Evolutionary conservation across 805 yeast species (phyloP).

Genomic region (Hanseniaspora hatyaiensis): DNA sequence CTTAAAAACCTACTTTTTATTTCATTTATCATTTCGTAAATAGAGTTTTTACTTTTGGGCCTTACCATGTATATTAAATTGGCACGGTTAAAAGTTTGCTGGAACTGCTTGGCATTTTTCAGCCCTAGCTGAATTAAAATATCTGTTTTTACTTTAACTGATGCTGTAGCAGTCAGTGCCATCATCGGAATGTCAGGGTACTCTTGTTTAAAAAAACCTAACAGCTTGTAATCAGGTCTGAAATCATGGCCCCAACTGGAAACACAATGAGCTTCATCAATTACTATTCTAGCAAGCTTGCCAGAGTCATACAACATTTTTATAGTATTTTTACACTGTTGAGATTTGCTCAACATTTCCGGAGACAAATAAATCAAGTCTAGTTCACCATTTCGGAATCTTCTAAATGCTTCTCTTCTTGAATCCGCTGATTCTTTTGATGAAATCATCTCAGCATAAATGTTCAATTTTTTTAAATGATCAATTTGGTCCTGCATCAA

Average conservation of each 20-base stretch:
- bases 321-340: constrained; percentile 54
- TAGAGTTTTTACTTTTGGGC: constrained; percentile 44
- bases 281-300: constrained; percentile 70
- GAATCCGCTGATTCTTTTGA: constrained; percentile 60
- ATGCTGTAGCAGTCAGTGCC: constrained; percentile 97
- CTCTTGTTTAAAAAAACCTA: constrained; percentile 56
- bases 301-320: constrained; percentile 42
- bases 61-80: constrained; percentile 71
- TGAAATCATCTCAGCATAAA: constrained; percentile 79
- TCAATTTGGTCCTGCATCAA: constrained; percentile 95
- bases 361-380: constrained; percentile 83
- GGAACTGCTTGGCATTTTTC: constrained; percentile 49
- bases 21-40: constrained; percentile 49
- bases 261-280: constrained; percentile 97
- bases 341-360: constrained; percentile 77
- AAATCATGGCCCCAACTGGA: constrained; percentile 99
- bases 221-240: constrained; percentile 83
- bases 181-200: constrained; percentile 79
- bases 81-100: constrained; percentile 85
- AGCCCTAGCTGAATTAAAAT: constrained; percentile 67
- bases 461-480: constrained; percentile 53
- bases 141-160: constrained; percentile 76
- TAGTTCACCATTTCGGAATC: constrained; percentile 53
- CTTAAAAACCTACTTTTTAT: constrained; percentile 41
- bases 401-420: constrained; percentile 47